Base-by-base conservation (phyloP, 805 yeast species). In the Saccharomycopsis fodiens region DNA sequence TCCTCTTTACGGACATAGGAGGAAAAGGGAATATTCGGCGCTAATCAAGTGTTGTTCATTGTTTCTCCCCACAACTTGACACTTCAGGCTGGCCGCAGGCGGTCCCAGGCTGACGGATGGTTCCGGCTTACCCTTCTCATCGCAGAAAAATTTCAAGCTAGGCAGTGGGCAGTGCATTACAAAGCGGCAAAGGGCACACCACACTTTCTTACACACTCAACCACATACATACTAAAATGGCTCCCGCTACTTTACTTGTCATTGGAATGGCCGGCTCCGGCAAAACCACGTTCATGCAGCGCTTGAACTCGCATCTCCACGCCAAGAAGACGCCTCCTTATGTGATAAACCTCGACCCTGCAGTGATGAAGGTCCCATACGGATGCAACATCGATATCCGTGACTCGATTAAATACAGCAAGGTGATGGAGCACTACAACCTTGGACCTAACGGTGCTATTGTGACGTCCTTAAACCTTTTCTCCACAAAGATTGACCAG, bases 401-500 rank as follows among this genome's bases (percentile, higher is more conserved):
- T 58, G 99, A 93, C 64, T 85, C 97, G 0, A 86, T 93, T 50
- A 91, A 93, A 60, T 93, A 93, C 63, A 85, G 84, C 53, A 88
- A 93, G 59, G 97, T 93, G 37, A 93, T 91, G 97, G 93, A 88
- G 56, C 89, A 89, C 59, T 86, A 91, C 60, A 83, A 85, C 48
- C 64, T 93, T 47, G 99, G 99, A 0, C 99, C 99, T 12, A 93
- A 93, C 60, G 99, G 99, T 47, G 97, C 97, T 2, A 93, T 93
- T 59, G 96, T 94, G 53, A 93, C 98, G 0, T 86, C 96, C 17
- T 70, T 93, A 51, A 93, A 93, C 60, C 68, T 93, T 42, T 93
- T 93, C 59, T 71, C 96, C 41, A 93, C 99, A 12, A 93, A 93
- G 64, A 87, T 93, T 47, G 99, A 93, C 62, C 98, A 93, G 66